These are phyloP conservation scores for Cercospora sp. DNA, from an alignment of 2,329 filamentous ascomycete species.

Conservation along the genomic window DNA sequence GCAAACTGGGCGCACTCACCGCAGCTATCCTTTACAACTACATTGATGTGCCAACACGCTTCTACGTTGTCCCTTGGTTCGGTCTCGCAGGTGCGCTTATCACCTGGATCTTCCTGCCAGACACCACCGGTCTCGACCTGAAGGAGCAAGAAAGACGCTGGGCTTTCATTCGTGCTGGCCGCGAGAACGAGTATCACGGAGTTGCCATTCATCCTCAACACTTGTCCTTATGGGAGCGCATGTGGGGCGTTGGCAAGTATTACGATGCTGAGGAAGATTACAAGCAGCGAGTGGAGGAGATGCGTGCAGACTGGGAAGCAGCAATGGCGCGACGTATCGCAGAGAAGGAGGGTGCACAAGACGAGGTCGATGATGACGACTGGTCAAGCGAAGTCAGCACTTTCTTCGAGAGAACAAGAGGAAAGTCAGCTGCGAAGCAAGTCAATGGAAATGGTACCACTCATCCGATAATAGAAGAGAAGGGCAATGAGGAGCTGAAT, in stretches of 20 bases:
- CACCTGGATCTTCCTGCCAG: conserved; percentile 85
- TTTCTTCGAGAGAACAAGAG: conserved; percentile 55
- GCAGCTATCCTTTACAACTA: conserved; percentile 94
- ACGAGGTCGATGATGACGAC: conserved; percentile 45
- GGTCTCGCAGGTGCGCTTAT: conserved; percentile 82
- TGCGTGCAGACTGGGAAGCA: conserved; percentile 60
- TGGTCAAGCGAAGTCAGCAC: conserved; percentile 52
- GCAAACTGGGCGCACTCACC: conserved; percentile 83
- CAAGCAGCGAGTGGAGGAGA: conserved; percentile 75
- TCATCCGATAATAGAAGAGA: conserved; percentile 25
- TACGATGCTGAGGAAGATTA: conserved; percentile 84
- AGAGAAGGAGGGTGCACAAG: conserved; percentile 50
- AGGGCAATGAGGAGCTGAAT: conserved; percentile 8
- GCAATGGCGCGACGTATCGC: conserved; percentile 55
- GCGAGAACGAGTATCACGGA: conserved; percentile 82
- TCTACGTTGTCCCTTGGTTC: conserved; percentile 94
- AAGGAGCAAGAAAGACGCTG: conserved; percentile 97
- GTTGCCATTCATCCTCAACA: conserved; percentile 89
- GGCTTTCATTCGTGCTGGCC: conserved; percentile 78
- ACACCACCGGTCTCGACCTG: conserved; percentile 92
- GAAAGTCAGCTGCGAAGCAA: conserved; percentile 21
- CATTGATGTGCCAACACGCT: conserved; percentile 79
- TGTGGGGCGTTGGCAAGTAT: conserved; percentile 72
- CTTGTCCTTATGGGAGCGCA: conserved; percentile 82
- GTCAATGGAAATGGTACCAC: conserved; percentile 6